phyloP scores from a whole-genome alignment of 768 basidiomycete genomes.

The Candolleomyces efflorescens region DNA sequence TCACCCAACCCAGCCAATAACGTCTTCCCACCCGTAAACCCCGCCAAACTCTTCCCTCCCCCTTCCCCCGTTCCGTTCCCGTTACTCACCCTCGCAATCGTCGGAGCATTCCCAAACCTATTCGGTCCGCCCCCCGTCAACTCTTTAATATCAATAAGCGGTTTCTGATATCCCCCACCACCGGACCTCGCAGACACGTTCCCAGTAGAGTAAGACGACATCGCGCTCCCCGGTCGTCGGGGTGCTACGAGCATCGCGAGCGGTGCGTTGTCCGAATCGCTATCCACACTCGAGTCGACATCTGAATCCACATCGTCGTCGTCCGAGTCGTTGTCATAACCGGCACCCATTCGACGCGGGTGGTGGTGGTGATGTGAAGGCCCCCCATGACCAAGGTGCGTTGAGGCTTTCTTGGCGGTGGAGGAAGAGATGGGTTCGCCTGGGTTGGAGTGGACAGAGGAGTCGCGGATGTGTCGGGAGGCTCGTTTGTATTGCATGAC shows the following conservation, averaged over 20 bases:
- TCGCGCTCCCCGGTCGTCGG: slow-evolving; percentile 61
- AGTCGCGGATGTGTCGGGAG: slow-evolving; percentile 23
- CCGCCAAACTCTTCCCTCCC: slow-evolving; percentile 19
- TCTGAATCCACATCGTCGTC: neutral
- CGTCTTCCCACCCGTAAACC: slow-evolving; percentile 37
- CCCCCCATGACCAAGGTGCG: slow-evolving; percentile 4
- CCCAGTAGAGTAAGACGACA: slow-evolving; percentile 36
- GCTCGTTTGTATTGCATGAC: slow-evolving; percentile 13
- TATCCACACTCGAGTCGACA: slow-evolving; percentile 11
- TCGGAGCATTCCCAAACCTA: slow-evolving; percentile 13
- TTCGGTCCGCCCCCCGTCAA: slow-evolving; percentile 25
- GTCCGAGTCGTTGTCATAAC: neutral
- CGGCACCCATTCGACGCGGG: neutral
- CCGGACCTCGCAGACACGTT: slow-evolving; percentile 23
- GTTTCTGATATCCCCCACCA: slow-evolving; percentile 27
- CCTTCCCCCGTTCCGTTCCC: neutral
- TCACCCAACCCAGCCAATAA: slow-evolving; percentile 14
- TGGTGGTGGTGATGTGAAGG: neutral
- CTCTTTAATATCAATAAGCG: slow-evolving; percentile 48
- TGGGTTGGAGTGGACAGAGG: slow-evolving; percentile 23
- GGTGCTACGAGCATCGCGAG: slow-evolving; percentile 60
- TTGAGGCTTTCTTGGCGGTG: slow-evolving; percentile 4
- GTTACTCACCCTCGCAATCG: neutral
- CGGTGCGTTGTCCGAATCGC: slow-evolving; percentile 51
- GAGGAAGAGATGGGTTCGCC: slow-evolving; percentile 1